phyloP scores from a whole-genome alignment of 2,329 filamentous ascomycete genomes.

The Paecilomyces niveus region DNA sequence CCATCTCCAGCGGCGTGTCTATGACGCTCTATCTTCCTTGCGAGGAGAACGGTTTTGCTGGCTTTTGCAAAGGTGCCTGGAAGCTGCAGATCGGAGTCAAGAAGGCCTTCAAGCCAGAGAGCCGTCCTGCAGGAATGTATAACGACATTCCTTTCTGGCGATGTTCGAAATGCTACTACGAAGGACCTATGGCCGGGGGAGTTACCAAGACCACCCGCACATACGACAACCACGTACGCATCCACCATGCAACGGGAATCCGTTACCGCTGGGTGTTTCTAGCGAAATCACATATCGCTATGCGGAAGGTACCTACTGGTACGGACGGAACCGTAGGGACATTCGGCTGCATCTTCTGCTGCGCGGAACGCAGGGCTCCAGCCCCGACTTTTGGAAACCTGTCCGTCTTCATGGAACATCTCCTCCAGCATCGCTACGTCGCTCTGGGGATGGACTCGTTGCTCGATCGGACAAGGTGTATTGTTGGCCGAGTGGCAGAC shows the following conservation, averaged over 20 bases:
- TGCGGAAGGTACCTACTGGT: slow-evolving; percentile 20
- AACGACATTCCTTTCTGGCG: slow-evolving; percentile 27
- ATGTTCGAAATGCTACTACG: slow-evolving; percentile 38
- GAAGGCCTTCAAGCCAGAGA: slow-evolving; percentile 23
- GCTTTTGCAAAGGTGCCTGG: slow-evolving; percentile 43
- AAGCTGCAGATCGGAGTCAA: slow-evolving; percentile 27
- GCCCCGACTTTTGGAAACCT: slow-evolving; percentile 33
- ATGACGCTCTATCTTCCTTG: slow-evolving; percentile 22
- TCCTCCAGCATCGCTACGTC: slow-evolving; percentile 29
- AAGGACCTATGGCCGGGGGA: slow-evolving; percentile 22
- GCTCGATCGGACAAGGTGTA: slow-evolving; percentile 36
- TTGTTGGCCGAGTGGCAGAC: slow-evolving; percentile 32
- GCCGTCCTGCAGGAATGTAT: slow-evolving; percentile 22
- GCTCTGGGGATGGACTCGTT: slow-evolving; percentile 26
- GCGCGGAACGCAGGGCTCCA: slow-evolving; percentile 25
- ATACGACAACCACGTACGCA: slow-evolving; percentile 24
- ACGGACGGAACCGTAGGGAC: slow-evolving; percentile 6
- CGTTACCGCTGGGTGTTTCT: slow-evolving; percentile 42
- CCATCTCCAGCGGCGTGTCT: slow-evolving; percentile 1
- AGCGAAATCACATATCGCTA: slow-evolving; percentile 38
- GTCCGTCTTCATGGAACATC: slow-evolving; percentile 38
- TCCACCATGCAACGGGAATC: slow-evolving; percentile 24
- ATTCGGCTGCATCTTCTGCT: slow-evolving; percentile 44
- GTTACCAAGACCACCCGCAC: slow-evolving; percentile 11
- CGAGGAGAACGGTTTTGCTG: slow-evolving; percentile 26